Conservation (phyloP, 2,329 filamentous ascomycete species). For the Exophiala sideris region DNA sequence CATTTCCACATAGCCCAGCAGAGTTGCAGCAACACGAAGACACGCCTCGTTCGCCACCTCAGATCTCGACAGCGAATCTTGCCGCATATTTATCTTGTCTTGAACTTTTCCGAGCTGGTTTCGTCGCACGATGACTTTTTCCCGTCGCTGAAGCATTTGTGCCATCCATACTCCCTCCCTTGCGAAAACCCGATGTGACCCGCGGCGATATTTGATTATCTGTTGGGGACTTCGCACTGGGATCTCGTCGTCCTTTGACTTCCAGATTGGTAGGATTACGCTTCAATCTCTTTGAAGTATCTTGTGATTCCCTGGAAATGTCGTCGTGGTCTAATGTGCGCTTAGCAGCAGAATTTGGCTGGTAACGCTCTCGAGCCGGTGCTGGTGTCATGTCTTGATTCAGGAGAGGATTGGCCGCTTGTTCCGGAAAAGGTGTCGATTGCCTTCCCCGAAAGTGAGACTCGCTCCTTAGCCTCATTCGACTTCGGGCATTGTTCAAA, state of each 20-base stretch:
- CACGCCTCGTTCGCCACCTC: background rate
- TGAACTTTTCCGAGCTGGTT: constrained; percentile 13
- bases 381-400: constrained; percentile 8
- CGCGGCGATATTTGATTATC: constrained; percentile 3
- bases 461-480: constrained; percentile 11
- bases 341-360: constrained; percentile 24
- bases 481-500: background rate
- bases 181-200: constrained; percentile 1
- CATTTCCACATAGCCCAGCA: too few relatives aligned
- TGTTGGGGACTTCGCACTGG: background rate
- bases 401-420: background rate
- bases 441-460: background rate
- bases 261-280: constrained; percentile 13
- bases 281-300: constrained; percentile 13
- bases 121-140: constrained; percentile 7
- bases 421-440: background rate
- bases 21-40: too few relatives aligned
- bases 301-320: background rate
- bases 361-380: constrained; percentile 14
- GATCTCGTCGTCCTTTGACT: background rate
- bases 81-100: constrained; percentile 14
- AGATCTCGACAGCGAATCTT: constrained; percentile 6
- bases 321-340: constrained; percentile 11
- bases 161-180: constrained; percentile 13
- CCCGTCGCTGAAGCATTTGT: constrained; percentile 22